Percentiles rank a stretch among this genome's conserved stretches.
These are phyloP conservation scores for Tylopilus plumbeoviolaceoides DNA, from an alignment of 768 basidiomycete genomes.

Conservation along the genomic window DNA sequence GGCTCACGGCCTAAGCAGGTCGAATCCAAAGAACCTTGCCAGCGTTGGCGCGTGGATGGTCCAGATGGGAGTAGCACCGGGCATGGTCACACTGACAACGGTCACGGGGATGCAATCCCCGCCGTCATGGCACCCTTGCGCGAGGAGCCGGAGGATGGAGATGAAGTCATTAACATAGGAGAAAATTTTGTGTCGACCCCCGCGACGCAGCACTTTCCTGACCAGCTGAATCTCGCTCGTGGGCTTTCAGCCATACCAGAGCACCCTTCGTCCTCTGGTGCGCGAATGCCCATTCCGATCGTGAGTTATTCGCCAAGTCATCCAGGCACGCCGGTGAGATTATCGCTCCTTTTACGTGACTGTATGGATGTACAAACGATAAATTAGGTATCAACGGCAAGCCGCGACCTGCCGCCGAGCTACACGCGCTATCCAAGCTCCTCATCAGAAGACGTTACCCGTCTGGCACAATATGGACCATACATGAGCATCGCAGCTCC, in stretches of 20 bases:
- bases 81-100: constrained; percentile 17
- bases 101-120: neutral
- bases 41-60: constrained; percentile 25
- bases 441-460: constrained; percentile 24
- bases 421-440: constrained; percentile 8
- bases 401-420: constrained; percentile 12
- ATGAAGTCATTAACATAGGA: constrained; percentile 21
- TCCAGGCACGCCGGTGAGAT: constrained; percentile 16
- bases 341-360: neutral
- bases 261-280: neutral
- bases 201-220: constrained; percentile 8
- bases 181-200: constrained; percentile 14
- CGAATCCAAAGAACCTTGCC: constrained; percentile 19
- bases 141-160: constrained; percentile 14
- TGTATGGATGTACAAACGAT: neutral
- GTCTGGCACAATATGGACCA: constrained; percentile 21
- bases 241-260: constrained; percentile 6
- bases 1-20: constrained; percentile 25
- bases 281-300: neutral
- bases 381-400: constrained; percentile 4
- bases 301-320: neutral
- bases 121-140: constrained; percentile 4
- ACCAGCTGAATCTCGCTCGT: constrained; percentile 2
- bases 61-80: constrained; percentile 22
- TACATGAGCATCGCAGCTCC: constrained; percentile 35